Evolutionary conservation across 1,139 yeast genomes (phyloP).

Genomic region (Arxiozyma heterogenica): DNA sequence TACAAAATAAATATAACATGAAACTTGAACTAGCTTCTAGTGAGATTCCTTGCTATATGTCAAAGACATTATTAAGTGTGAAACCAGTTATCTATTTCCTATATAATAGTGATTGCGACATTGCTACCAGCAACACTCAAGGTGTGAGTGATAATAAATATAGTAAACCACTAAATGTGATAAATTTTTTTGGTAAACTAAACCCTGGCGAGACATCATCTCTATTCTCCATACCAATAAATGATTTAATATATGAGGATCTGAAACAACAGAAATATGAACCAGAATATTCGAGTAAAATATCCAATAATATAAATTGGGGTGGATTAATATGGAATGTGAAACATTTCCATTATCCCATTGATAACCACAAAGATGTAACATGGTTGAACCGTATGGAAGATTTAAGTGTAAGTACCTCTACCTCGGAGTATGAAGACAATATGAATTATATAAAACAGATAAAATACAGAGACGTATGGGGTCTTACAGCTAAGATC

Average conservation of each 20-base stretch:
- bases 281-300: conserved; percentile 32
- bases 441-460: neutral
- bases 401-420: conserved; percentile 49
- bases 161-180: conserved; percentile 28
- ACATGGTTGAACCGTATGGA: conserved; percentile 53
- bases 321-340: conserved; percentile 63
- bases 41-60: conserved; percentile 60
- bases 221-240: conserved; percentile 58
- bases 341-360: conserved; percentile 53
- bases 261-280: conserved; percentile 17
- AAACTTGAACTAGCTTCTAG: conserved; percentile 28
- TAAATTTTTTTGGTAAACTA: conserved; percentile 30
- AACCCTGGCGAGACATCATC: conserved; percentile 69
- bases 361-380: conserved; percentile 45
- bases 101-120: conserved; percentile 23
- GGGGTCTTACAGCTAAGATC: conserved; percentile 90
- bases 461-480: conserved; percentile 49
- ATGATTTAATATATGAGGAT: conserved; percentile 41
- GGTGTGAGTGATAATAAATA: conserved; percentile 21
- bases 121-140: conserved; percentile 21
- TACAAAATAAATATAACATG: conserved; percentile 42
- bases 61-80: conserved; percentile 74
- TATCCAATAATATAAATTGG: conserved; percentile 39
- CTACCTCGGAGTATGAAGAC: conserved; percentile 34
- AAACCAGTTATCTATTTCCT: conserved; percentile 72